phyloP scores from a whole-genome alignment of 164 flowering plant species.

The Chloranthus sessilifolius region DNA sequence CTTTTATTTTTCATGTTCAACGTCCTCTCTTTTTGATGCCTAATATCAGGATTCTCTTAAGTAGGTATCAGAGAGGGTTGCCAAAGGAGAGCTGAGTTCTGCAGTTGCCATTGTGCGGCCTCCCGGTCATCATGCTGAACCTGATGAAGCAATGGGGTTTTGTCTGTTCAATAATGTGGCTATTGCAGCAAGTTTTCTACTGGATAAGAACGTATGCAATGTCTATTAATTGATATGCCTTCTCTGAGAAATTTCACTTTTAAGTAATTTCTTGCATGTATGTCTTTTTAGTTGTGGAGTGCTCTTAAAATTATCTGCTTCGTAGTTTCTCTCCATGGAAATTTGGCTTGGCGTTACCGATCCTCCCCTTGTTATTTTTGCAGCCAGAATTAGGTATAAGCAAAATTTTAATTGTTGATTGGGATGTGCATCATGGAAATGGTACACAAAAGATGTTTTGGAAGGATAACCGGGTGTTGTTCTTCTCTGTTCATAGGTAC shows the following conservation, averaged over 20 bases:
- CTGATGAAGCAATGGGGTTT: constrained; percentile 88
- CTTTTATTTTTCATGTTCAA: too few relatives aligned
- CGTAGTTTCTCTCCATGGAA: too few relatives aligned
- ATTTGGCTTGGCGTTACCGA: too few relatives aligned
- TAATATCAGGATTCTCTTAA: not conserved
- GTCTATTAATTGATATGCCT: not conserved
- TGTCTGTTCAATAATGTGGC: constrained; percentile 94
- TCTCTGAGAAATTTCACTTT: too few relatives aligned
- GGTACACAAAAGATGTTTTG: constrained; percentile 96
- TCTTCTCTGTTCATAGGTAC: constrained; percentile 97
- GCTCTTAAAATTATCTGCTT: too few relatives aligned
- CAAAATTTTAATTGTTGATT: constrained; percentile 88
- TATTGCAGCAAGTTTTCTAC: constrained; percentile 62
- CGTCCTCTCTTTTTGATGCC: not conserved
- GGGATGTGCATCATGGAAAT: constrained; percentile 99
- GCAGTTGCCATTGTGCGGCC: constrained; percentile 97
- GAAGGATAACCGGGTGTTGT: constrained; percentile 85
- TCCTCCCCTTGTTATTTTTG: constrained; percentile 11
- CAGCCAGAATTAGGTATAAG: constrained; percentile 78
- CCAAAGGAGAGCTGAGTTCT: constrained; percentile 72
- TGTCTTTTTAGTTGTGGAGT: too few relatives aligned
- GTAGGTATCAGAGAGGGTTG: constrained; percentile 81
- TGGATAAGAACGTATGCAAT: constrained; percentile 66
- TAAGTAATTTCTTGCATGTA: too few relatives aligned
- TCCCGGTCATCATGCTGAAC: constrained; percentile 98